Evolutionary conservation across 805 yeast genomes (phyloP).

Genomic region (Candida silvatica): DNA sequence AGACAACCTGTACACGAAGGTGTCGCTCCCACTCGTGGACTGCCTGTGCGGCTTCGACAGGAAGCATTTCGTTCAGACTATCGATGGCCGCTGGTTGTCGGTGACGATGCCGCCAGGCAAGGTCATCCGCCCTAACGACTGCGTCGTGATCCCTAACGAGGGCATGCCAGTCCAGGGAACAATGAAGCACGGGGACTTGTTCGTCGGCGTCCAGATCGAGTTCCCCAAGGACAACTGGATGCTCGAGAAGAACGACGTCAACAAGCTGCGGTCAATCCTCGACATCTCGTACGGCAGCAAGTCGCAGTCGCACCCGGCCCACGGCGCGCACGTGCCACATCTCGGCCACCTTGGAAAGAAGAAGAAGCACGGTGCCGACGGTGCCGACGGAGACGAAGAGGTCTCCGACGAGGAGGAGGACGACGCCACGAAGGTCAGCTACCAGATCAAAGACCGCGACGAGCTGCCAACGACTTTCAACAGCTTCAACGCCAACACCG

Average conservation of each 20-base stretch:
- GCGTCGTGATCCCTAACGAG: slow-evolving; percentile 53
- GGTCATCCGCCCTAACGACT: slow-evolving; percentile 73
- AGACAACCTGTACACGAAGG: slow-evolving; percentile 53
- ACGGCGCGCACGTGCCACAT: slow-evolving; percentile 12
- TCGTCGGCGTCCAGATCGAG: slow-evolving; percentile 59
- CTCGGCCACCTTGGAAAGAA: slow-evolving; percentile 17
- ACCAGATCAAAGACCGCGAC: slow-evolving; percentile 13
- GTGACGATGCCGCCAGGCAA: slow-evolving; percentile 67
- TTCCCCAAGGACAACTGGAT: slow-evolving; percentile 87
- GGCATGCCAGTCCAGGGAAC: slow-evolving; percentile 66
- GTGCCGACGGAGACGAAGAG: slow-evolving; percentile 13
- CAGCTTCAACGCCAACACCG: slow-evolving; percentile 17
- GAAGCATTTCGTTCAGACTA: slow-evolving; percentile 53
- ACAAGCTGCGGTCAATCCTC: slow-evolving; percentile 43
- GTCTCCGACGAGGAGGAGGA: slow-evolving; percentile 13
- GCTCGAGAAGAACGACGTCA: slow-evolving; percentile 57
- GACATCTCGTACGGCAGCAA: slow-evolving; percentile 24
- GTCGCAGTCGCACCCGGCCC: neutral
- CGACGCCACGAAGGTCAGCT: slow-evolving; percentile 16
- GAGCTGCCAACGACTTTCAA: slow-evolving; percentile 21
- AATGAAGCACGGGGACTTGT: slow-evolving; percentile 53
- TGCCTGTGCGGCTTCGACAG: slow-evolving; percentile 76
- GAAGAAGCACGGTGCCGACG: slow-evolving; percentile 9
- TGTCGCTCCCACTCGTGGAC: slow-evolving; percentile 63
- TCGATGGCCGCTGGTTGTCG: slow-evolving; percentile 71